Evolutionary conservation across 1,284 basidiomycete species (phyloP), one percentile per base, ranked within the genome.

Genomic region (Cryptococcus amylolentus): DNA sequence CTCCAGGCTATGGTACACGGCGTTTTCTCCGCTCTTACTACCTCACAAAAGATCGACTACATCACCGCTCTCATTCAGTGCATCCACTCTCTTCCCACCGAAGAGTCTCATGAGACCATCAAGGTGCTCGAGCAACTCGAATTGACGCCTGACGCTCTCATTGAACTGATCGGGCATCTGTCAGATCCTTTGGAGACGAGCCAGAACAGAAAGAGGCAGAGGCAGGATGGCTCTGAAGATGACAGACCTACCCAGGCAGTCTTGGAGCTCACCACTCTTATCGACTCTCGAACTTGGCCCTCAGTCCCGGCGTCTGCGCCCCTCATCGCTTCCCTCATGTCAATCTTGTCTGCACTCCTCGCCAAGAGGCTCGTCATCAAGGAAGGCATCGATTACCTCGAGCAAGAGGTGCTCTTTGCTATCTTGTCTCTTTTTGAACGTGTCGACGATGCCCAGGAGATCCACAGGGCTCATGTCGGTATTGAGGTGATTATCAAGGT

Each of bases 401-500:
- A 91, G 70, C 92, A 95, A 73, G 81, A 92, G 61, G 73, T 95
- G 23, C 88, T 96, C 82, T 84, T 87, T 14, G 87, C 87, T 3
- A 81, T 94, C 47, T 86, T 91, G 58, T 85, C 84, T 59, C 80
- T 85, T 28, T 83, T 88, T 1, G 81, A 81, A 49, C 82, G 84
- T 63, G 81, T 92, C 46, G 77, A 77, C 50, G 69, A 73, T 57
- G 49, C 71, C 1, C 57, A 56, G n/a, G 65, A 75, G 37, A 64
- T 75, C 12, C 62, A 66, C n/a, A 67, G 64, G 51, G 76, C 78
- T 10, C 70, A 75, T 48, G 69, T 80, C 20, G 76, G 78, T 20
- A 77, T 93, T 55, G 90, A 94, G 62, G 84, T 91, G 1, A 81
- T 95, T 27, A 87, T 95, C 31, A 91, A 94, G 63, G 81, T 94